Evolutionary conservation across 2,329 filamentous ascomycete genomes (phyloP), one percentile per base, ranked within the genome.

Genomic region (Penicillium sp.): DNA sequence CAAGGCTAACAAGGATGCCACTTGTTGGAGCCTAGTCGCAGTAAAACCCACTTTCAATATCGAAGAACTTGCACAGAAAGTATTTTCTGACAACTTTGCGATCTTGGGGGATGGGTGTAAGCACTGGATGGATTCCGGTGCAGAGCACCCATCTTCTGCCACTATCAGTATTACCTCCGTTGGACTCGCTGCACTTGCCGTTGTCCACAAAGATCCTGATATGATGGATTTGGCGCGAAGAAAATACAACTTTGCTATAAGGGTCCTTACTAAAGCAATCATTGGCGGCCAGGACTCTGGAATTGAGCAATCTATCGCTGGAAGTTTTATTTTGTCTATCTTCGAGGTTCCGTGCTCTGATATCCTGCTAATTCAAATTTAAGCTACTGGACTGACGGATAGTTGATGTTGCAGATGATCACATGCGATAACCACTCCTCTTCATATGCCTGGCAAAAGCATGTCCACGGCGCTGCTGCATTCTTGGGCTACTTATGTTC

Each of bases 111-210:
- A 38, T 10, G n/a, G 6, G 6, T 56, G 54, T n/a, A 56, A 17
- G 31, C 25, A 17, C 10, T 50, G 46, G 48, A 56, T 56, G 54
- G 47, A 51, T 9, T 27, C 23, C 15, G 5, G 23, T 13, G 29
- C 40, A n/a, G 38, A 21, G 12, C 4, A n/a, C 8, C 37, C 29
- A 4, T 55, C 53, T n/a, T 45, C 38, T 6, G 21, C 21, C 6
- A 56, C 35, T 13, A 51, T 46, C 17, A 56, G 54, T n/a, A 17
- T 56, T 19, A 43, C 46, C 23, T 56, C 47, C 13, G 54, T 56
- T n/a, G 54, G 54, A 17, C 54, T 56, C 17, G 54, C 54, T 27
- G 54, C 54, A 21, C 38, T 56, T 4, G 54, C 54, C 4, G 13
- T 51, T n/a, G 41, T 50, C 46, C 54, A 50, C 6, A 50, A 56